Conservation (phyloP, 2,329 filamentous ascomycete species). For the Volutella citrinella region DNA sequence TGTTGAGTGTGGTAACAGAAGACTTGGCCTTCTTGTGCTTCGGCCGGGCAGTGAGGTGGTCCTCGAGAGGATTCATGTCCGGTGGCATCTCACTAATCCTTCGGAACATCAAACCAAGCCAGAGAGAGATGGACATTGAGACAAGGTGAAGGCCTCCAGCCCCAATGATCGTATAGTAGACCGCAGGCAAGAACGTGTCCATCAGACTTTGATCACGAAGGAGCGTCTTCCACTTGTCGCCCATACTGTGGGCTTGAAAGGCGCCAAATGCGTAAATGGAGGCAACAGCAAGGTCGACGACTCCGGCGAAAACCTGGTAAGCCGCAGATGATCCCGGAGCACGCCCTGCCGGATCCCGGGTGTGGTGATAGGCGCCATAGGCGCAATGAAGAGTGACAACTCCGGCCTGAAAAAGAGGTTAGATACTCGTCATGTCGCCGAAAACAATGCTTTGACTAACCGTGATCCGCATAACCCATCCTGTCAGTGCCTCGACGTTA, state of each 20-base stretch:
- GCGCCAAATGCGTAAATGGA: slow-evolving; percentile 57
- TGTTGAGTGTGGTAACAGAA: slow-evolving; percentile 47
- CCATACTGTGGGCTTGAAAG: slow-evolving; percentile 43
- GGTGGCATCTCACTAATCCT: slow-evolving; percentile 80
- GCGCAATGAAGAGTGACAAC: slow-evolving; percentile 67
- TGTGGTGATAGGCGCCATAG: slow-evolving; percentile 81
- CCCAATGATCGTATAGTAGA: slow-evolving; percentile 65
- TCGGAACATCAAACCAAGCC: slow-evolving; percentile 74
- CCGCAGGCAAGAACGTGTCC: slow-evolving; percentile 59
- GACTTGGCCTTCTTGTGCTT: slow-evolving; percentile 73
- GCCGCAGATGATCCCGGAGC: slow-evolving; percentile 79
- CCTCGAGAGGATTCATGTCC: slow-evolving; percentile 92
- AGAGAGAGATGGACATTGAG: slow-evolving; percentile 69
- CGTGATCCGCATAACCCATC: slow-evolving; percentile 74
- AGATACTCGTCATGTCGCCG: slow-evolving; percentile 1
- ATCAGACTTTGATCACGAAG: slow-evolving; percentile 55
- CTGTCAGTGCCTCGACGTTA: slow-evolving; percentile 59
- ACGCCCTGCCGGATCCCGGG: slow-evolving; percentile 65
- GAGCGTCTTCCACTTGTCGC: slow-evolving; percentile 63
- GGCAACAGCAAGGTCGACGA: slow-evolving; percentile 62
- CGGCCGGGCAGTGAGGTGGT: slow-evolving; percentile 71
- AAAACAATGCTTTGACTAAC: no score
- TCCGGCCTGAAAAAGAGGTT: slow-evolving; percentile 58
- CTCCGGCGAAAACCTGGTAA: slow-evolving; percentile 80
- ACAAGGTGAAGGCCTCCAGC: slow-evolving; percentile 67